phyloP scores from a whole-genome alignment of 2,329 filamentous ascomycete species.

The Onygenales sp. region DNA sequence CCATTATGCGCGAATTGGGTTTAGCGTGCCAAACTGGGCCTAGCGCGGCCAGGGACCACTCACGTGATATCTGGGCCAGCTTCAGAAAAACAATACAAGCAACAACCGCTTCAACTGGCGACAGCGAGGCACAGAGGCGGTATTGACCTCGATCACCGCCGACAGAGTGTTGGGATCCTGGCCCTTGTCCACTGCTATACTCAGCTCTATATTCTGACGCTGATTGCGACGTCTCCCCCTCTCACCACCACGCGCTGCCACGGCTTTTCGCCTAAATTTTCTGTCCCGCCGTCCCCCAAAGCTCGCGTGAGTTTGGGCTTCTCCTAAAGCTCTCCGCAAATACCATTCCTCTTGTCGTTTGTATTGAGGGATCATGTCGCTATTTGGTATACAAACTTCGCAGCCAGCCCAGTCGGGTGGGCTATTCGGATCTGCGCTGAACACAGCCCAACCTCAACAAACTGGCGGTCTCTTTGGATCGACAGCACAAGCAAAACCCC shows the following conservation, averaged over 20 bases:
- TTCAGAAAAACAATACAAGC: slow-evolving; percentile 1
- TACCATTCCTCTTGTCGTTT: neutral
- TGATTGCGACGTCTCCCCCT: neutral
- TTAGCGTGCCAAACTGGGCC: neutral
- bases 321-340: neutral
- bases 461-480: slow-evolving; percentile 6
- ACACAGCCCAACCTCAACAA: slow-evolving; percentile 9
- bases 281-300: neutral
- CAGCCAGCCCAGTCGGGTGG: slow-evolving; percentile 6
- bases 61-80: neutral
- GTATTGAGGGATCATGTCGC: slow-evolving; percentile 5
- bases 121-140: neutral
- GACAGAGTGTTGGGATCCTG: neutral
- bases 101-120: neutral
- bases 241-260: neutral
- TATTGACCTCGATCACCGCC: neutral
- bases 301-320: neutral
- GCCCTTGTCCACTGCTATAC: neutral
- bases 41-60: neutral
- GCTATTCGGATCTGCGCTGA: slow-evolving; percentile 7
- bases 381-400: slow-evolving; percentile 10
- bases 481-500: slow-evolving; percentile 2
- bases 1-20: neutral
- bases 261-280: neutral
- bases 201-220: no score